These are phyloP conservation scores for Erysimum cheiri DNA, from an alignment of 441 rosid genomes.

Conservation along the genomic window DNA sequence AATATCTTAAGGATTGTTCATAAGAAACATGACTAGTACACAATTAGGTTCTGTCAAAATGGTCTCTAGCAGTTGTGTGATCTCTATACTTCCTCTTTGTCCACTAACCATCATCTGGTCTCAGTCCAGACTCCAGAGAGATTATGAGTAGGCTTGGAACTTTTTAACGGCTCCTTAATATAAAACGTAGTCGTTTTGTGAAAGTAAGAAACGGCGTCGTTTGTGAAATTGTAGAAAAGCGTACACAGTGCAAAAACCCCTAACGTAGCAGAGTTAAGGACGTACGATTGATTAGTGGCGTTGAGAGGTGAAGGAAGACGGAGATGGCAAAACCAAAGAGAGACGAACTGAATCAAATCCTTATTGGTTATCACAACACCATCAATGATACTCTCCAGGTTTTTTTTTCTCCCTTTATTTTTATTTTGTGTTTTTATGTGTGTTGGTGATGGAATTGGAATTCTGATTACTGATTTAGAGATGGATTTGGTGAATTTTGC, in stretches of 20 bases:
- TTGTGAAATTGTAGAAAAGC: not conserved
- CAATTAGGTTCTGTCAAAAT: not conserved
- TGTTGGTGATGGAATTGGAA: not conserved
- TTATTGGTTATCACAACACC: constrained; percentile 62
- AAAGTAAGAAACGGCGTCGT: constrained; percentile 37
- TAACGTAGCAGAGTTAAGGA: not conserved
- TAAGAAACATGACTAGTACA: not conserved
- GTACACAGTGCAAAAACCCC: constrained; percentile 7
- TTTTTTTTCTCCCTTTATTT: not conserved
- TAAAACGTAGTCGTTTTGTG: too few species aligned
- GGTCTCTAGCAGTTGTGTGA: not conserved
- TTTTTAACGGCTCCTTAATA: too few species aligned
- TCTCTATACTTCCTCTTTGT: too few species aligned
- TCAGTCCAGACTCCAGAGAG: too few species aligned
- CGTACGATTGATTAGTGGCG: constrained; percentile 11
- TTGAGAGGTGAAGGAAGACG: constrained; percentile 18
- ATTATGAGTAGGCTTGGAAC: too few species aligned
- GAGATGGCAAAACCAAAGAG: constrained; percentile 66
- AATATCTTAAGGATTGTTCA: not conserved
- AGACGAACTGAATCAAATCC: constrained; percentile 57
- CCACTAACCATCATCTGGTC: too few species aligned
- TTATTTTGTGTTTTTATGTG: not conserved
- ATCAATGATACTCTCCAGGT: constrained; percentile 88
- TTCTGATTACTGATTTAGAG: constrained; percentile 1
- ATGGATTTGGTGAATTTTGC: not conserved